These are phyloP conservation scores for Tulasnella calospora DNA, from an alignment of 768 basidiomycete genomes.

Conservation along the genomic window DNA sequence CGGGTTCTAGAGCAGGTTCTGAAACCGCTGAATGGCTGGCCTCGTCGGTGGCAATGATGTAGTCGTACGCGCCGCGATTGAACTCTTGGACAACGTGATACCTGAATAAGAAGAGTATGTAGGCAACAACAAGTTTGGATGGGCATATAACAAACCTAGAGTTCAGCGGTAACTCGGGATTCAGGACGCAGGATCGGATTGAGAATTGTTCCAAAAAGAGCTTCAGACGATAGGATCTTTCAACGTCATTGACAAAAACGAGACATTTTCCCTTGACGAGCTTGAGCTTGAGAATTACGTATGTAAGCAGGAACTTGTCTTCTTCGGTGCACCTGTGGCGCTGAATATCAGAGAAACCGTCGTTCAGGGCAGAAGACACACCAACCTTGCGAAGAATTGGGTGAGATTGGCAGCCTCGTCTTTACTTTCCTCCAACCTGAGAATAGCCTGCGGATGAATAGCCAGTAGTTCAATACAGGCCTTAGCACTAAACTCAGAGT, in stretches of 20 bases:
- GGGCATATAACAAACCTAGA: conserved; percentile 52
- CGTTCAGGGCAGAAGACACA: neutral
- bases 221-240: conserved; percentile 89
- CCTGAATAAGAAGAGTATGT: conserved; percentile 39
- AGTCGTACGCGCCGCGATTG: conserved; percentile 96
- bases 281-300: conserved; percentile 93
- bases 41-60: conserved; percentile 97
- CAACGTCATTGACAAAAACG: conserved; percentile 93
- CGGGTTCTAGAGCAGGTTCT: too few relatives aligned
- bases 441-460: conserved; percentile 54
- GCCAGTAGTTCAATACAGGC: neutral
- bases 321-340: conserved; percentile 72
- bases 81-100: conserved; percentile 98
- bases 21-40: conserved; percentile 34
- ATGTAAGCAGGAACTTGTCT: conserved; percentile 94
- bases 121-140: neutral
- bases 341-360: neutral
- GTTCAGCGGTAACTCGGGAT: conserved; percentile 91
- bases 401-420: conserved; percentile 75
- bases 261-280: conserved; percentile 95
- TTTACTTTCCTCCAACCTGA: conserved; percentile 83
- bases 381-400: conserved; percentile 75
- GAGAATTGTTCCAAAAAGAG: conserved; percentile 98
- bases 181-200: conserved; percentile 91
- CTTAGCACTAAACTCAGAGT: neutral